Evolutionary conservation across 495 filamentous ascomycete genomes (phyloP).

Genomic region (Hapsidospora chrysogenum): DNA sequence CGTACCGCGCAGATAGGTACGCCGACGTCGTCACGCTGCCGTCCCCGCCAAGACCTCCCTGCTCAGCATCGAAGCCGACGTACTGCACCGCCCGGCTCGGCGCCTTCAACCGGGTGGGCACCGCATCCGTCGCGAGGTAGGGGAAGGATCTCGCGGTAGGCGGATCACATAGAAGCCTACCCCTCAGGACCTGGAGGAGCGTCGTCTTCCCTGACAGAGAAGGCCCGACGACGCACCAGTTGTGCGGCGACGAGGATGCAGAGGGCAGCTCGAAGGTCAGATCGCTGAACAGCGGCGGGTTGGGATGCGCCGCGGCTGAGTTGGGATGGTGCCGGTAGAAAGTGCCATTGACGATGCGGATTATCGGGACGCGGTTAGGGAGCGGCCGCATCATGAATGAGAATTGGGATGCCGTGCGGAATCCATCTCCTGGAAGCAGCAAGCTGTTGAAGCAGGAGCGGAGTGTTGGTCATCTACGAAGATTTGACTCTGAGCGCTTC

Average conservation of each 20-base stretch:
- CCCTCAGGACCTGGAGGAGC: constrained; percentile 58
- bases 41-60: constrained; percentile 14
- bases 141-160: constrained; percentile 58
- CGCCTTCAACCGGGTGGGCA: constrained; percentile 34
- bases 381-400: constrained; percentile 22
- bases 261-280: constrained; percentile 51
- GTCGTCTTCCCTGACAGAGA: constrained; percentile 57
- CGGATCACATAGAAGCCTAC: constrained; percentile 55
- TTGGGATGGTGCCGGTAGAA: constrained; percentile 69
- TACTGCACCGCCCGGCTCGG: constrained; percentile 56
- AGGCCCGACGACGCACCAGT: constrained; percentile 65
- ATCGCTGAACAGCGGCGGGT: constrained; percentile 50
- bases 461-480: too few species aligned
- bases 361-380: constrained; percentile 34
- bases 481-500: too few species aligned
- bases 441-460: too few species aligned
- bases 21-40: constrained; percentile 37
- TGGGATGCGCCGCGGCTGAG: constrained; percentile 22
- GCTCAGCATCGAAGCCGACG: constrained; percentile 62
- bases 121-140: constrained; percentile 47
- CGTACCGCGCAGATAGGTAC: constrained; percentile 85
- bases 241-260: constrained; percentile 21
- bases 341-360: constrained; percentile 56
- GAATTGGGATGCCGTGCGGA: too few species aligned
- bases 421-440: too few species aligned